Conservation (phyloP, 2,329 filamentous ascomycete species). For the Alternaria tenuissima region DNA sequence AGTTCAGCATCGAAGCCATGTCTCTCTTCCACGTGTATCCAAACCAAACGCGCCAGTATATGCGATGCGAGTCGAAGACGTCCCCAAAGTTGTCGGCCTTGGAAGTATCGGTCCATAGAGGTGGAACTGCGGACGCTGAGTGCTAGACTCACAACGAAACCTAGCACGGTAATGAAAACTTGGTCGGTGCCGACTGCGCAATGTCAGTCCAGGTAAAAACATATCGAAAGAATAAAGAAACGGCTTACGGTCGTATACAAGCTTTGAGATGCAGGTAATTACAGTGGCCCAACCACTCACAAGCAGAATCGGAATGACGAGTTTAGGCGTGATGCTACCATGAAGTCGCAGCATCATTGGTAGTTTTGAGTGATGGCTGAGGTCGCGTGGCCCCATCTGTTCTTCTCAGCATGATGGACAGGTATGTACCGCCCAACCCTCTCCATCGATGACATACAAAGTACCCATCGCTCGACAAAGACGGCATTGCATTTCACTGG, state of each 20-base stretch:
- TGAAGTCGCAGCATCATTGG: slow-evolving; percentile 77
- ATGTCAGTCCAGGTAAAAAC: not conserved
- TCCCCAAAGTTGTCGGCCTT: slow-evolving; percentile 70
- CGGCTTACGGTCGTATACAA: slow-evolving; percentile 48
- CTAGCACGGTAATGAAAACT: slow-evolving; percentile 37
- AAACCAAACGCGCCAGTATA: slow-evolving; percentile 76
- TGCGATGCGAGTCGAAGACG: slow-evolving; percentile 63
- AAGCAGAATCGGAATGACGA: slow-evolving; percentile 73
- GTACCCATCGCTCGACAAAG: not conserved
- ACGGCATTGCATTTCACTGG: too few species aligned
- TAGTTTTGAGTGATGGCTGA: slow-evolving; percentile 77
- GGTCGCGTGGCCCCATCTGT: slow-evolving; percentile 67
- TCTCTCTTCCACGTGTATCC: slow-evolving; percentile 76
- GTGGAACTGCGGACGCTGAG: slow-evolving; percentile 78
- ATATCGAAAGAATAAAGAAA: not conserved
- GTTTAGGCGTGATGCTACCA: slow-evolving; percentile 75
- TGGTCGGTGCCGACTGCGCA: slow-evolving; percentile 65
- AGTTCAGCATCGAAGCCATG: slow-evolving; percentile 54
- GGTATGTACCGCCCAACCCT: not conserved
- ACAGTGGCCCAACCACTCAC: slow-evolving; percentile 70
- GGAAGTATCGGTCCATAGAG: slow-evolving; percentile 73
- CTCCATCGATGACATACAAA: not conserved
- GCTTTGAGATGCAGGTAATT: slow-evolving; percentile 62
- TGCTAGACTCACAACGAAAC: slow-evolving; percentile 80
- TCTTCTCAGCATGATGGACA: slow-evolving; percentile 15